Percentiles rank a stretch among this genome's conserved stretches.
These are phyloP conservation scores for Plasmopara muralis DNA, from an alignment of 352 stramenopile genomes.

Conservation along the genomic window DNA sequence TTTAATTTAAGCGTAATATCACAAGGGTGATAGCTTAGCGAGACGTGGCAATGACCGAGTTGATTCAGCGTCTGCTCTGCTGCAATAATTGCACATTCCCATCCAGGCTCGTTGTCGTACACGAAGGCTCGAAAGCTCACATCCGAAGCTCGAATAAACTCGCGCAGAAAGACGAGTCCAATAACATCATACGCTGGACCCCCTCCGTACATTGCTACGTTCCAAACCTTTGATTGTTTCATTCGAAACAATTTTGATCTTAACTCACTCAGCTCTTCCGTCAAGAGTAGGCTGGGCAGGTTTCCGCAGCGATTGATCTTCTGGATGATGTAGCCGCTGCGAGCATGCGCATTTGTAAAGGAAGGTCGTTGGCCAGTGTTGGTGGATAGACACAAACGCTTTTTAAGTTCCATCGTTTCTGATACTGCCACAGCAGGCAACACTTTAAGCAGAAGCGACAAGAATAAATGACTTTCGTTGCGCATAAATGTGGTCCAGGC, in stretches of 20 bases:
- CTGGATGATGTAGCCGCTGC: constrained; percentile 53
- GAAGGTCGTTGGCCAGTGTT: constrained; percentile 60
- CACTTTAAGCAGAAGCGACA: constrained; percentile 28
- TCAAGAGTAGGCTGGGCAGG: constrained; percentile 50
- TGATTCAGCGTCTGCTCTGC: constrained; percentile 26
- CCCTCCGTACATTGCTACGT: constrained; percentile 54
- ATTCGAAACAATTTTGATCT: constrained; percentile 45
- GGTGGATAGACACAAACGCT: constrained; percentile 48
- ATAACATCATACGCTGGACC: constrained; percentile 51
- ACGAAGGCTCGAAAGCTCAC: constrained; percentile 44
- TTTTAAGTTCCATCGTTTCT: constrained; percentile 52
- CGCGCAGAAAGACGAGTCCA: constrained; percentile 46
- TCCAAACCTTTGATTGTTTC: constrained; percentile 26
- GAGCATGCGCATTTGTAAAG: constrained; percentile 47
- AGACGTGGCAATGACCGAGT: constrained; percentile 15
- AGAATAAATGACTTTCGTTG: constrained; percentile 25
- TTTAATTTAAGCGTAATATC: constrained; percentile 52
- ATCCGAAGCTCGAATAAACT: constrained; percentile 43
- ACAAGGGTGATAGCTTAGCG: constrained; percentile 41
- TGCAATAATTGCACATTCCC: constrained; percentile 34
- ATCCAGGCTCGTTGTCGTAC: constrained; percentile 69
- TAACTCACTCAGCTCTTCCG: constrained; percentile 37
- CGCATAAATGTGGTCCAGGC: constrained; percentile 52
- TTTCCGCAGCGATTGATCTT: constrained; percentile 75
- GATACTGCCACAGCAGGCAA: constrained; percentile 26